Conservation (phyloP, 1,284 basidiomycete genomes). For the Rhizoctonia solani region DNA sequence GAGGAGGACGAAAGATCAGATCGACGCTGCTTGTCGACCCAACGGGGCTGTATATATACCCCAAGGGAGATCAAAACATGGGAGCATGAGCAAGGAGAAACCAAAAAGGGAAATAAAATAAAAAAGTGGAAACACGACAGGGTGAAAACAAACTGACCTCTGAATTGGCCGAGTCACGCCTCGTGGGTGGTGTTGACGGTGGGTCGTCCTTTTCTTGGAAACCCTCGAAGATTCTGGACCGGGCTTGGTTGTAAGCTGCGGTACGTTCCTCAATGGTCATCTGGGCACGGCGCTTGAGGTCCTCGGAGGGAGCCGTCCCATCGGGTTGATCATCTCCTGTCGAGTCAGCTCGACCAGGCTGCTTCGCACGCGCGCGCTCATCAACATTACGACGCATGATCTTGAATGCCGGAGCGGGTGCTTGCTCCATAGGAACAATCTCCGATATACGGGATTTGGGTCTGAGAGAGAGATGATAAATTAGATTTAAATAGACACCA, state of each 20-base stretch:
- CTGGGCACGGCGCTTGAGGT: conserved; percentile 48
- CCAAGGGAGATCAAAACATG: conserved; percentile 4
- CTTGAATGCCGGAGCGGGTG: conserved; percentile 72
- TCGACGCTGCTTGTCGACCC: conserved; percentile 53
- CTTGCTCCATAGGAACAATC: conserved; percentile 73
- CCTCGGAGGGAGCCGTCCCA: conserved; percentile 23
- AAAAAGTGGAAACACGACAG: too few relatives aligned
- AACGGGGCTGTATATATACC: conserved; percentile 12
- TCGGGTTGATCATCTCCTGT: conserved; percentile 29
- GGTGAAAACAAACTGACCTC: conserved; percentile 58
- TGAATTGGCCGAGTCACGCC: conserved; percentile 58
- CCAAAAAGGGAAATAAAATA: too few relatives aligned
- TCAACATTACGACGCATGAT: conserved; percentile 70
- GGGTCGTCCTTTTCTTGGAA: conserved; percentile 74
- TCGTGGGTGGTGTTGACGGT: conserved; percentile 66
- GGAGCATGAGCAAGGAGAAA: not conserved
- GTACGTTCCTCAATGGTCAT: conserved; percentile 79
- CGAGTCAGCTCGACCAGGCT: conserved; percentile 20
- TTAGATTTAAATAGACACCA: conserved; percentile 10
- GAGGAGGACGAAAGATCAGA: conserved; percentile 27
- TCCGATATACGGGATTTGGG: conserved; percentile 69
- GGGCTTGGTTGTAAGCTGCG: conserved; percentile 80
- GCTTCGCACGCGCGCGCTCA: conserved; percentile 36
- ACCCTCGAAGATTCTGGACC: conserved; percentile 78
- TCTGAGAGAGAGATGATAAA: conserved; percentile 47